A percentile compares a stretch with the other conserved stretches of the same genome.
phyloP scores from a whole-genome alignment of 1,284 basidiomycete species.

The Irpex sp. region DNA sequence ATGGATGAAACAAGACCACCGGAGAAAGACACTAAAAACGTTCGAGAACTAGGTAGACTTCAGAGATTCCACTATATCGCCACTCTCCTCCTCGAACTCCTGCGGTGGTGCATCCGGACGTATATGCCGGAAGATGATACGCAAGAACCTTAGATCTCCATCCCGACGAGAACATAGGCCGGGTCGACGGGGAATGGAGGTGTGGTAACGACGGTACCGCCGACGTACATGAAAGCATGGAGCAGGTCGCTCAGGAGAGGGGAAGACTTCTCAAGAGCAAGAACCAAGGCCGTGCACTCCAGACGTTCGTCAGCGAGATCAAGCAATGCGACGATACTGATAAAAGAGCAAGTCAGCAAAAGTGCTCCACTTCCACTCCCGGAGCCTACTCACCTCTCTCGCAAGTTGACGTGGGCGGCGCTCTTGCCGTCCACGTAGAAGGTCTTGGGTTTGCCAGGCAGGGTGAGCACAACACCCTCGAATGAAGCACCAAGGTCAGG shows the following conservation, averaged over 20 bases:
- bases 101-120: background rate
- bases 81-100: background rate
- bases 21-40: conserved; percentile 6
- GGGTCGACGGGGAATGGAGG: conserved; percentile 70
- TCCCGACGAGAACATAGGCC: conserved; percentile 70
- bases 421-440: conserved; percentile 80
- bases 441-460: conserved; percentile 68
- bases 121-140: background rate
- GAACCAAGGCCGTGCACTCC: conserved; percentile 71
- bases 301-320: conserved; percentile 80
- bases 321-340: conserved; percentile 75
- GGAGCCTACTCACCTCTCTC: conserved; percentile 60
- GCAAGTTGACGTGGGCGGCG: conserved; percentile 67
- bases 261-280: conserved; percentile 63
- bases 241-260: conserved; percentile 57
- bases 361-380: conserved; percentile 6
- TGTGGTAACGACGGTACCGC: conserved; percentile 72
- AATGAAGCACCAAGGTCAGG: conserved; percentile 64
- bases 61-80: conserved; percentile 4
- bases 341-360: conserved; percentile 1
- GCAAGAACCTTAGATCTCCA: conserved; percentile 55
- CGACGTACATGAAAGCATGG: conserved; percentile 82
- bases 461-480: conserved; percentile 70
- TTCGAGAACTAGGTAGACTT: conserved; percentile 6
- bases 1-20: background rate